Evolutionary conservation across 108 stramenopile genomes (phyloP).

Genomic region (Discostella stelligeroides): DNA sequence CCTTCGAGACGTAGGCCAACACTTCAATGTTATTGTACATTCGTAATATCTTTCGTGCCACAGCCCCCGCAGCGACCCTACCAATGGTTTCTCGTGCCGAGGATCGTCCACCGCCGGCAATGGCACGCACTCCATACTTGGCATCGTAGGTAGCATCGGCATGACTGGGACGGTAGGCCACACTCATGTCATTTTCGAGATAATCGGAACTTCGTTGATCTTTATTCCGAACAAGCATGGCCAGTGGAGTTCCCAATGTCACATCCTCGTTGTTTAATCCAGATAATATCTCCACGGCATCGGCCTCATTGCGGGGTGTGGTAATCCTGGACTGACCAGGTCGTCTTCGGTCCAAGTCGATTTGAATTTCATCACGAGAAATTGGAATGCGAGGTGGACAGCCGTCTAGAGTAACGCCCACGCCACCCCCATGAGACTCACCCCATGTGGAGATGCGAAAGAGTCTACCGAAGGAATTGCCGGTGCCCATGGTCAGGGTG

Average conservation of each 20-base stretch:
- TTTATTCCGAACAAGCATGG: constrained; percentile 94
- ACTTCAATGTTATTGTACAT: constrained; percentile 91
- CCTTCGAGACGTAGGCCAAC: constrained; percentile 91
- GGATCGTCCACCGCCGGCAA: constrained; percentile 95
- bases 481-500: constrained; percentile 85
- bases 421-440: constrained; percentile 97
- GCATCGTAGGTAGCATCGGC: constrained; percentile 99
- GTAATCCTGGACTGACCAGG: constrained; percentile 93
- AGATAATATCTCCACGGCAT: constrained; percentile 93
- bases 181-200: constrained; percentile 94
- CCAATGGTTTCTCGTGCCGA: constrained; percentile 98
- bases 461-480: constrained; percentile 94
- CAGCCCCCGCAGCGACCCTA: constrained; percentile 97
- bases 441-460: constrained; percentile 99
- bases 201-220: constrained; percentile 94
- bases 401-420: constrained; percentile 96
- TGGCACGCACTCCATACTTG: constrained; percentile 98
- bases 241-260: constrained; percentile 98
- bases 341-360: constrained; percentile 92
- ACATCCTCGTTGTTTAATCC: constrained; percentile 85
- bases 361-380: constrained; percentile 90
- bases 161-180: constrained; percentile 96
- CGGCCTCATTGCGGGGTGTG: constrained; percentile 96
- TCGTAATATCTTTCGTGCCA: constrained; percentile 92
- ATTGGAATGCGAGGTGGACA: constrained; percentile 94